These are phyloP conservation scores for Eimeria acervulina DNA, from an alignment of 169 alveolate species.

Conservation along the genomic window DNA sequence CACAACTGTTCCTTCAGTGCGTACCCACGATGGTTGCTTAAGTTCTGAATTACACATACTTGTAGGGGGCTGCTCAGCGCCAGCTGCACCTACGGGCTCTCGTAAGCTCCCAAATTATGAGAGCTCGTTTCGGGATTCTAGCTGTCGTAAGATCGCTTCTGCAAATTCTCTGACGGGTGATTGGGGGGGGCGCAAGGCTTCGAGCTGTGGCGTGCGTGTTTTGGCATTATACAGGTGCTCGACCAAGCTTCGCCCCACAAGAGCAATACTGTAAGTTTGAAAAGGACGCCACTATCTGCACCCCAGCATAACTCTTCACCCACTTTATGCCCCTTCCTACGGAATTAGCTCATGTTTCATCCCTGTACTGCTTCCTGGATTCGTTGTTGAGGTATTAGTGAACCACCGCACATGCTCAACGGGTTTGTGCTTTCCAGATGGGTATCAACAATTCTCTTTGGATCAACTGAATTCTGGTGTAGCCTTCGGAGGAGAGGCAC, in stretches of 20 bases:
- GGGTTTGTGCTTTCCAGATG: slow-evolving; percentile 1
- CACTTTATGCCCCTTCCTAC: background rate
- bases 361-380: background rate
- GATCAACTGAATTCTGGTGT: slow-evolving; percentile 22
- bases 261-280: slow-evolving; percentile 46
- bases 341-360: background rate
- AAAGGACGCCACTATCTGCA: background rate
- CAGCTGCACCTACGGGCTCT: background rate
- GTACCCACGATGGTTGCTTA: background rate
- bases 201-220: background rate
- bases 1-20: slow-evolving; percentile 24
- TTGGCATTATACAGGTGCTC: slow-evolving; percentile 28
- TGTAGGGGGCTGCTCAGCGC: background rate
- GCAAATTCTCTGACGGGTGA: background rate
- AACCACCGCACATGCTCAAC: background rate
- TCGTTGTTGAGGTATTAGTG: background rate
- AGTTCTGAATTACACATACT: background rate
- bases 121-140: background rate
- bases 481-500: slow-evolving; percentile 54
- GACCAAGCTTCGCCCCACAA: slow-evolving; percentile 28
- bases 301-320: background rate
- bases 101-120: background rate
- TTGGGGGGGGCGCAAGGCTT: background rate
- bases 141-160: too few species aligned
- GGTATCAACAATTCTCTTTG: slow-evolving; percentile 12